Evolutionary conservation across 2,329 filamentous ascomycete species (phyloP), one percentile per base, ranked within the genome.

Genomic region (Aspergillus hortae): DNA sequence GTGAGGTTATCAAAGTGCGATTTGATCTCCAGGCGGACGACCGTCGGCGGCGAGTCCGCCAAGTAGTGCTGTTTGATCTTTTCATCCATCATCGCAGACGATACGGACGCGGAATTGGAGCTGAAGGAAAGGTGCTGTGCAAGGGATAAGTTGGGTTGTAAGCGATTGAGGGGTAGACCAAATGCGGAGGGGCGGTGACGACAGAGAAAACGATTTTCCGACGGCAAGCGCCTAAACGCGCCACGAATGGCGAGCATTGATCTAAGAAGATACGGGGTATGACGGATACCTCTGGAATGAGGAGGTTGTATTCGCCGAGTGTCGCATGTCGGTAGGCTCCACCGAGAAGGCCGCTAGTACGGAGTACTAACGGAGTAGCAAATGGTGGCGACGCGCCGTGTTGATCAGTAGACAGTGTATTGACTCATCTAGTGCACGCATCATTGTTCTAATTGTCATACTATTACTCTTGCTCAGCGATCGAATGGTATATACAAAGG

Each of bases 11-110:
- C 88, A 64, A 97, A 99, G 74, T 97, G 92, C 68, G 90, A 89
- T 75, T 90, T 90, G 70, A 97, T 94, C 70, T 90, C 87, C 46
- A 99, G 83, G 44, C 87, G 85, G 53, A 96, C 92, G 51, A 96
- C 84, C 45, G 86, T 88, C 1, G 94, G 94, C 43, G 94, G 94
- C 58, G 87, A 86, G 73, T 99, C 94, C 44, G 94, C 92, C 55
- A 95, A 81, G 71, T 95, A 96, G 68, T 95, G 88, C 51, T 75
- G 67, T 54, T 71, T 74, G 42, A 67, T 64, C 46, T 67, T 68
- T 44, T 65, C 63, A 61, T 76, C 71, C 73, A 76, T 75, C 46
- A 41, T 64, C 49, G 48, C 25, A 19, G 19, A 19, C 46, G 46
- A 49, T 42, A 51, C 55, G 56, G 54, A 53, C 50, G 50, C 44